Evolutionary conservation across 768 basidiomycete genomes (phyloP).

Genomic region (Lactarius hatsudake): DNA sequence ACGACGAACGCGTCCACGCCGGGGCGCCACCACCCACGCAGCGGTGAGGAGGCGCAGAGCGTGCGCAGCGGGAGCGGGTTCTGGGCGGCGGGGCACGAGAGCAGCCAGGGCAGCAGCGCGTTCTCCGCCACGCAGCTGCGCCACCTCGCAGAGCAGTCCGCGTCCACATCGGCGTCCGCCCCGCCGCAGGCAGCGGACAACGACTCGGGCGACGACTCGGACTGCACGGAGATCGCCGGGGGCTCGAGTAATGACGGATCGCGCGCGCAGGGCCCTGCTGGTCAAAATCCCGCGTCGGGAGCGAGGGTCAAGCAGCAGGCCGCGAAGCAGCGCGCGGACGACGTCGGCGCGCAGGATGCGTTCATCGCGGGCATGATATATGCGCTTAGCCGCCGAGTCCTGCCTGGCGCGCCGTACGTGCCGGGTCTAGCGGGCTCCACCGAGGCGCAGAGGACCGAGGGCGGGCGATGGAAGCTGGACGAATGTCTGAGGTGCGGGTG

Average conservation of each 20-base stretch:
- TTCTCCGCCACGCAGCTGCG: constrained; percentile 40
- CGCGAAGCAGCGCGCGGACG: constrained; percentile 48
- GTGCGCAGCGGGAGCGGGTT: constrained; percentile 73
- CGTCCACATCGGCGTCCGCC: constrained; percentile 28
- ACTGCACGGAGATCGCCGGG: constrained; percentile 53
- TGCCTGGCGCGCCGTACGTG: constrained; percentile 77
- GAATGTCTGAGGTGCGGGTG: constrained; percentile 68
- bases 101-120: constrained; percentile 54
- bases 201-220: constrained; percentile 60
- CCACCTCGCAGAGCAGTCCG: constrained; percentile 8
- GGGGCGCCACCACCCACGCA: constrained; percentile 7
- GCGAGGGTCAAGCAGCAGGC: background rate
- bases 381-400: constrained; percentile 64
- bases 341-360: constrained; percentile 76
- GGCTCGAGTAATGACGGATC: constrained; percentile 31
- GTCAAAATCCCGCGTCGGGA: background rate
- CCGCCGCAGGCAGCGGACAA: constrained; percentile 40
- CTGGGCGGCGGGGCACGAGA: constrained; percentile 56
- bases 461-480: constrained; percentile 71
- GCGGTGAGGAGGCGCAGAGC: constrained; percentile 38
- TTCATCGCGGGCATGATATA: constrained; percentile 90
- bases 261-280: background rate
- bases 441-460: constrained; percentile 27
- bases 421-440: constrained; percentile 42
- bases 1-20: constrained; percentile 1